phyloP scores from a whole-genome alignment of 106 monocot species.

The Narthecium ossifragum region DNA sequence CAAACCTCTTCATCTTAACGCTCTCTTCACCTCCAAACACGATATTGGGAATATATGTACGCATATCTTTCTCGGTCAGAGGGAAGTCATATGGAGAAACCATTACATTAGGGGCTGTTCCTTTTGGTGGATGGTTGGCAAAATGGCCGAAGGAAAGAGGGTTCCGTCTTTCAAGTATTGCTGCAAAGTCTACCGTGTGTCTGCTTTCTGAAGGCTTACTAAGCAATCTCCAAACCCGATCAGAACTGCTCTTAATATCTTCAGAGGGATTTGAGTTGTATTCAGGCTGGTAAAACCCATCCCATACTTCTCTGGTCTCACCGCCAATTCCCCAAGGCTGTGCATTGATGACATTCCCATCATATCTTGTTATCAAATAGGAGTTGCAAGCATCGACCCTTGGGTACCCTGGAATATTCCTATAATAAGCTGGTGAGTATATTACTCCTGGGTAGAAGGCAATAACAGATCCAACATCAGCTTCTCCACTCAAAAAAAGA shows the following conservation, averaged over 20 bases:
- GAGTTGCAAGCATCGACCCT: slow-evolving; percentile 76
- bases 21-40: slow-evolving; percentile 58
- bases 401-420: slow-evolving; percentile 84
- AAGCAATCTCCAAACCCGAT: slow-evolving; percentile 64
- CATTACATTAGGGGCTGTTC: slow-evolving; percentile 69
- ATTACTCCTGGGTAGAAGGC: slow-evolving; percentile 89
- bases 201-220: slow-evolving; percentile 45
- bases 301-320: slow-evolving; percentile 59
- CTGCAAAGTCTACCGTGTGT: slow-evolving; percentile 15
- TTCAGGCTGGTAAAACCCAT: slow-evolving; percentile 32
- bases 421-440: slow-evolving; percentile 89
- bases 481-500: slow-evolving; percentile 61
- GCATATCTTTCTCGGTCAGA: slow-evolving; percentile 50
- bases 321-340: slow-evolving; percentile 82
- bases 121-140: slow-evolving; percentile 86
- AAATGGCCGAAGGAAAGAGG: slow-evolving; percentile 94
- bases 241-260: slow-evolving; percentile 17
- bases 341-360: slow-evolving; percentile 78
- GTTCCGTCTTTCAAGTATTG: slow-evolving; percentile 71
- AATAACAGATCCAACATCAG: slow-evolving; percentile 62
- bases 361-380: slow-evolving; percentile 89
- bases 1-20: slow-evolving; percentile 71
- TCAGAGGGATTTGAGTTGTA: slow-evolving; percentile 12
- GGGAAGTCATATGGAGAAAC: slow-evolving; percentile 97
- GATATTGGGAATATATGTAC: slow-evolving; percentile 76